Conservation (phyloP, 1,139 yeast species). For the Blastobotrys aristatus region DNA sequence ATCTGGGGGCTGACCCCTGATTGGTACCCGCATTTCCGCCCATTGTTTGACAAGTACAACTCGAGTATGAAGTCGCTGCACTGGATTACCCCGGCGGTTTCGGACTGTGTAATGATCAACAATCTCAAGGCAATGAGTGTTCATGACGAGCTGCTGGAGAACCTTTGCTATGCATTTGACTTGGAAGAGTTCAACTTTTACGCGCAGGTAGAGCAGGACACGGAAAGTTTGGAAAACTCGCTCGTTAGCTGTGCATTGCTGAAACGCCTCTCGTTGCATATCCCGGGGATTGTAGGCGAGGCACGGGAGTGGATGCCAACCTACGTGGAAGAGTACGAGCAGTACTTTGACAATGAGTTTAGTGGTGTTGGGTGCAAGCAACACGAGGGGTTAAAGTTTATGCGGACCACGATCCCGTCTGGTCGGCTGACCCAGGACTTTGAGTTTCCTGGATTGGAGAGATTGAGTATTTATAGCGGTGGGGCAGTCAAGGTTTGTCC, state of each 20-base stretch:
- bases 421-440: slow-evolving; percentile 11
- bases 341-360: slow-evolving; percentile 3
- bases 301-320: slow-evolving; percentile 12
- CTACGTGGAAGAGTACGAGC: slow-evolving; percentile 12
- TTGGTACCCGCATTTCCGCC: slow-evolving; percentile 5
- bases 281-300: slow-evolving; percentile 6
- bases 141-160: slow-evolving; percentile 9
- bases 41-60: slow-evolving; percentile 6
- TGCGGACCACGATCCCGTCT: slow-evolving; percentile 8
- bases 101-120: slow-evolving; percentile 6
- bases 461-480: slow-evolving; percentile 9
- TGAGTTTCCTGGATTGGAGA: slow-evolving; percentile 6
- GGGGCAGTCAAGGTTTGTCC: not conserved
- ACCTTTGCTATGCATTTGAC: slow-evolving; percentile 10
- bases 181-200: slow-evolving; percentile 13
- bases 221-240: slow-evolving; percentile 1
- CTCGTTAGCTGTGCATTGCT: slow-evolving; percentile 7
- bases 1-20: slow-evolving; percentile 11
- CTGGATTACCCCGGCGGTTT: slow-evolving; percentile 8
- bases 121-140: slow-evolving; percentile 10
- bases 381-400: slow-evolving; percentile 10
- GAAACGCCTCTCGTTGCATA: slow-evolving; percentile 7
- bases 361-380: not conserved
- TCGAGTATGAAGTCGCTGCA: slow-evolving; percentile 7
- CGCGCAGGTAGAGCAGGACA: not conserved